These are phyloP conservation scores for Emergomyces orientalis DNA, from an alignment of 2,329 filamentous ascomycete species.

Conservation along the genomic window DNA sequence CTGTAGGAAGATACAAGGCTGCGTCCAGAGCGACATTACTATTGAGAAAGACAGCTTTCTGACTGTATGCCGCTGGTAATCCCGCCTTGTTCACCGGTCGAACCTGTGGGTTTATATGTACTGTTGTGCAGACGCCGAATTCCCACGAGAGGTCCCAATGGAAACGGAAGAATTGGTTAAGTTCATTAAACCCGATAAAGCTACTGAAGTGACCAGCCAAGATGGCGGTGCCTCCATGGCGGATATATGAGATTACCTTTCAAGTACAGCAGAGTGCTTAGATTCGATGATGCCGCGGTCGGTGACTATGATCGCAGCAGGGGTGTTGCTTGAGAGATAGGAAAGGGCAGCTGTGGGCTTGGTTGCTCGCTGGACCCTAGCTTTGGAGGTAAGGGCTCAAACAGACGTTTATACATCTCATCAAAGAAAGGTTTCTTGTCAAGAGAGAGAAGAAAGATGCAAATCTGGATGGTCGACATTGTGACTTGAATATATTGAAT, in stretches of 20 bases:
- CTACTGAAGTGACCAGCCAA: conserved; percentile 21
- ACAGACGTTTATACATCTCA: background rate
- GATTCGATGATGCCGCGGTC: conserved; percentile 19
- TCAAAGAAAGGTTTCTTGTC: background rate
- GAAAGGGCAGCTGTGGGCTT: background rate
- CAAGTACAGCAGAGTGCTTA: conserved; percentile 17
- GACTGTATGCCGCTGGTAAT: conserved; percentile 10
- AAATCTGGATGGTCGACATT: background rate
- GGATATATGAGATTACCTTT: conserved; percentile 19
- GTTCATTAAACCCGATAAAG: conserved; percentile 16
- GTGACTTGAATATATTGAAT: background rate
- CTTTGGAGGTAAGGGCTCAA: background rate
- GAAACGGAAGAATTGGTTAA: conserved; percentile 19
- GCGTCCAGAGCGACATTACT: conserved; percentile 8
- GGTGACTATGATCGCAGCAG: conserved; percentile 20
- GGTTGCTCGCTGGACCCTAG: background rate
- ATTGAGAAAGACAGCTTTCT: conserved; percentile 13
- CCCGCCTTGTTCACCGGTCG: background rate
- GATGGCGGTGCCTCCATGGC: conserved; percentile 20
- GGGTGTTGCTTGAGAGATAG: background rate
- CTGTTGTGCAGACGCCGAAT: conserved; percentile 18
- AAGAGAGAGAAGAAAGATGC: background rate
- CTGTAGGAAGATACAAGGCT: conserved; percentile 10
- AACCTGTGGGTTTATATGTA: conserved; percentile 16
- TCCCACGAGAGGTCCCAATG: conserved; percentile 20